These are phyloP conservation scores for Penicillium occitanis DNA, from an alignment of 2,329 filamentous ascomycete species.

Conservation along the genomic window DNA sequence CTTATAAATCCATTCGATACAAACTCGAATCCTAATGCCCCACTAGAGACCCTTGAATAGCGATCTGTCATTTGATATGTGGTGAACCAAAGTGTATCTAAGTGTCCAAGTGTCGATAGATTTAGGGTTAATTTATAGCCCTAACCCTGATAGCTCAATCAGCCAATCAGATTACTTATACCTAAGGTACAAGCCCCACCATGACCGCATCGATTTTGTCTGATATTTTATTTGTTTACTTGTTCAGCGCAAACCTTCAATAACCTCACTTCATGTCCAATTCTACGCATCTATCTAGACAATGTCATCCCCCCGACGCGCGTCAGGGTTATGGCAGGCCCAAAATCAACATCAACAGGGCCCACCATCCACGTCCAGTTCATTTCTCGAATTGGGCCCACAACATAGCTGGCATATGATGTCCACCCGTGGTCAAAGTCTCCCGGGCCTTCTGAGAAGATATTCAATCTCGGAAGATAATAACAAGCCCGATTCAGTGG, in stretches of 20 bases:
- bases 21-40: not conserved
- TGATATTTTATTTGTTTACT: not conserved
- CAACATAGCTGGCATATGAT: conserved; percentile 37
- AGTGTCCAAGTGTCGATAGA: not conserved
- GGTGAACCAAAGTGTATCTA: not conserved
- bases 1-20: not conserved
- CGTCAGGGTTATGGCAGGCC: not conserved
- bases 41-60: not conserved
- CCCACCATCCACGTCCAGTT: conserved; percentile 7
- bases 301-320: conserved; percentile 17
- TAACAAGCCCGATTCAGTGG: not conserved
- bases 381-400: conserved; percentile 33
- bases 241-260: not conserved
- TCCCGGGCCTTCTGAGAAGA: conserved; percentile 34
- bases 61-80: not conserved
- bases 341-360: not conserved
- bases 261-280: not conserved
- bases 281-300: not conserved
- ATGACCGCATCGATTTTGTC: not conserved
- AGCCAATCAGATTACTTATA: not conserved
- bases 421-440: conserved; percentile 41
- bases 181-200: not conserved
- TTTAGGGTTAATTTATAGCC: not conserved
- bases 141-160: not conserved
- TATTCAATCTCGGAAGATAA: conserved; percentile 15